Percentiles rank a stretch among this genome's conserved stretches.
These are phyloP conservation scores for Dittrichia graveolens DNA, from an alignment of 129 eudicot genomes.

Conservation along the genomic window DNA sequence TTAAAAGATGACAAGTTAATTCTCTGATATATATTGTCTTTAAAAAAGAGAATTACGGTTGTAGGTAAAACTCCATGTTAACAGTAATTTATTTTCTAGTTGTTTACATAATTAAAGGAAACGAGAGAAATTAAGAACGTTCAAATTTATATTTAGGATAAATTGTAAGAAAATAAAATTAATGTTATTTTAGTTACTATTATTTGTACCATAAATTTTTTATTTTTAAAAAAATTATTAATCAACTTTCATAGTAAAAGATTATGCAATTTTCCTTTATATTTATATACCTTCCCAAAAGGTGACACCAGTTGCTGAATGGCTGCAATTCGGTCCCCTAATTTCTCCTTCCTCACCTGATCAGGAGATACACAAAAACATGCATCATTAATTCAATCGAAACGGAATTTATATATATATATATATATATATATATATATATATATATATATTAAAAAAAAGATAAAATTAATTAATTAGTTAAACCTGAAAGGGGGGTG, in stretches of 20 bases:
- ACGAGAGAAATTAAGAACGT: not conserved
- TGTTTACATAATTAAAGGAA: not conserved
- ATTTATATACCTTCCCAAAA: constrained; percentile 72
- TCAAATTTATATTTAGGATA: too few species aligned
- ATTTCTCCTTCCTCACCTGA: constrained; percentile 88
- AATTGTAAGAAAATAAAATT: too few species aligned
- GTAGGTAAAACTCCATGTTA: not conserved
- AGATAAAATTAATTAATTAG: not conserved
- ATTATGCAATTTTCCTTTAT: too few species aligned
- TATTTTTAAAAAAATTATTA: too few species aligned
- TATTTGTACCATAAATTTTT: too few species aligned
- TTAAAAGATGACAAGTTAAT: not conserved
- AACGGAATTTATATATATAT: not conserved
- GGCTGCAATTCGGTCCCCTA: constrained; percentile 96
- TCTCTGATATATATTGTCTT: not conserved
- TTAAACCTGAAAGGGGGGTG: constrained; percentile 85
- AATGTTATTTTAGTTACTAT: too few species aligned
- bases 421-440: too few species aligned
- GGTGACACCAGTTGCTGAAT: constrained; percentile 96
- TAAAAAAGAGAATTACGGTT: too few species aligned
- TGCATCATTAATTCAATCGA: not conserved
- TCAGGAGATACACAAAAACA: not conserved
- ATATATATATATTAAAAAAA: not conserved
- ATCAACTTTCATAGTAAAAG: too few species aligned
- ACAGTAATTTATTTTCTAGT: not conserved